phyloP scores from a whole-genome alignment of 2,329 filamentous ascomycete genomes.

The Beauveria australis region DNA sequence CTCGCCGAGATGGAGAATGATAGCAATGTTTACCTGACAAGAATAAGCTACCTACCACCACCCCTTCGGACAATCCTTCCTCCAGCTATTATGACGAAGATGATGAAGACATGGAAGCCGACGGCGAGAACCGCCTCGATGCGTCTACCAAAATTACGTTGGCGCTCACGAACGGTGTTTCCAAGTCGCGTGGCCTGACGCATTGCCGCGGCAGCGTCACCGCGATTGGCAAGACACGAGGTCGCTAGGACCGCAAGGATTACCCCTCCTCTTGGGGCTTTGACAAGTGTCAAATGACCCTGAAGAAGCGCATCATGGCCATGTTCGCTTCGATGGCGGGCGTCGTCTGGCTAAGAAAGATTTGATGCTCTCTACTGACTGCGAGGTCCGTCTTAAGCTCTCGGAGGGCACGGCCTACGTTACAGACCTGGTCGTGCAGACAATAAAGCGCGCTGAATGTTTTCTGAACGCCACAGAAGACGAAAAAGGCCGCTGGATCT shows the following conservation, averaged over 20 bases:
- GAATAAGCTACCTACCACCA: slow-evolving; percentile 47
- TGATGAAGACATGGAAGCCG: slow-evolving; percentile 39
- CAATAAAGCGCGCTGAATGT: slow-evolving; percentile 77
- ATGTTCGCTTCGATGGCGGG: slow-evolving; percentile 69
- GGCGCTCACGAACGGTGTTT: slow-evolving; percentile 48
- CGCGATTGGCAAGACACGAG: slow-evolving; percentile 47
- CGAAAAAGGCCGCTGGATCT: slow-evolving; percentile 80
- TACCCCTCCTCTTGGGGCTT: slow-evolving; percentile 94
- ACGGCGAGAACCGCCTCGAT: slow-evolving; percentile 44
- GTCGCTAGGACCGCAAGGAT: slow-evolving; percentile 85
- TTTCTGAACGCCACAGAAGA: slow-evolving; percentile 72
- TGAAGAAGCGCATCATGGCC: slow-evolving; percentile 93
- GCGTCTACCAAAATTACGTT: slow-evolving; percentile 45
- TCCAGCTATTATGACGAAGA: slow-evolving; percentile 47
- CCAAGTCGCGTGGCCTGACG: slow-evolving; percentile 66
- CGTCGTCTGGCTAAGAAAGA: slow-evolving; percentile 93
- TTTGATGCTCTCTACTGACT: slow-evolving; percentile 95
- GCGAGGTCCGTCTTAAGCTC: slow-evolving; percentile 86
- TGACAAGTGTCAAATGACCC: slow-evolving; percentile 86
- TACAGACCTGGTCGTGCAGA: slow-evolving; percentile 88
- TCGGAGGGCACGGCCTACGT: slow-evolving; percentile 71
- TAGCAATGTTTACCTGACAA: slow-evolving; percentile 54
- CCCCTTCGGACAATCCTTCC: slow-evolving; percentile 19
- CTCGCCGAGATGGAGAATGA: slow-evolving; percentile 60
- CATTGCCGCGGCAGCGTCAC: slow-evolving; percentile 68